Conservation (phyloP, 75 land plant species). For the Larix kaempferi region DNA sequence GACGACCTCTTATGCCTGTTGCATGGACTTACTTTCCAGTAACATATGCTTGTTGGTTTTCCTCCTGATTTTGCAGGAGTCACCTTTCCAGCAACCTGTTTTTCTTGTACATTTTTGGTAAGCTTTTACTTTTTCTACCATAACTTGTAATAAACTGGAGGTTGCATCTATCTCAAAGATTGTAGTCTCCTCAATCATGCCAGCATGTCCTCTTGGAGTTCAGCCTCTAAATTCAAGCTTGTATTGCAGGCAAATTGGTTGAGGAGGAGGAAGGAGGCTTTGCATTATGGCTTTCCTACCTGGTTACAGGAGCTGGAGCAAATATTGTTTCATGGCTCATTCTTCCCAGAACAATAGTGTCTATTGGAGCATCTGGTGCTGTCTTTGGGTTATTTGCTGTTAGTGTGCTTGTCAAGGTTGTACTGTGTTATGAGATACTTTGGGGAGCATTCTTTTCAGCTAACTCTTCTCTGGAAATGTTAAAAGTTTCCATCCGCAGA, state of each 20-base stretch:
- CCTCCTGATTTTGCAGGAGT: conserved; percentile 55
- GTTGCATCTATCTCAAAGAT: conserved; percentile 3
- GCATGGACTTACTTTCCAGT: neutral
- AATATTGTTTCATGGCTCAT: conserved; percentile 97
- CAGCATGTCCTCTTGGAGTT: neutral
- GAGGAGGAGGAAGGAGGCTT: conserved; percentile 98
- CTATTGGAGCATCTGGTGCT: conserved; percentile 98
- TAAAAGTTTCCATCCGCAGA: neutral
- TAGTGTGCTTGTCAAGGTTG: conserved; percentile 97
- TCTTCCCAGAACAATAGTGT: conserved; percentile 79
- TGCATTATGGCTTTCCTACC: conserved; percentile 90
- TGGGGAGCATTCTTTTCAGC: neutral
- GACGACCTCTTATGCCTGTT: neutral
- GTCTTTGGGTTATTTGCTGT: conserved; percentile 98
- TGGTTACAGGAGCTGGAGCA: conserved; percentile 95
- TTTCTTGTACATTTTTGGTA: conserved; percentile 98
- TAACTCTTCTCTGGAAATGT: neutral
- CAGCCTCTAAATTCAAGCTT: neutral
- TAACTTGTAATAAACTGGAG: neutral
- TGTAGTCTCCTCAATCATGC: neutral
- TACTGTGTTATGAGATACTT: neutral
- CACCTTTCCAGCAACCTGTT: conserved; percentile 98
- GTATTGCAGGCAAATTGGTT: conserved; percentile 78
- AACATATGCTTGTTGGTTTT: neutral
- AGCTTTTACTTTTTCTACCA: conserved; percentile 7